phyloP scores from a whole-genome alignment of 2,329 filamentous ascomycete species.

The Davidsoniella eucalypti region DNA sequence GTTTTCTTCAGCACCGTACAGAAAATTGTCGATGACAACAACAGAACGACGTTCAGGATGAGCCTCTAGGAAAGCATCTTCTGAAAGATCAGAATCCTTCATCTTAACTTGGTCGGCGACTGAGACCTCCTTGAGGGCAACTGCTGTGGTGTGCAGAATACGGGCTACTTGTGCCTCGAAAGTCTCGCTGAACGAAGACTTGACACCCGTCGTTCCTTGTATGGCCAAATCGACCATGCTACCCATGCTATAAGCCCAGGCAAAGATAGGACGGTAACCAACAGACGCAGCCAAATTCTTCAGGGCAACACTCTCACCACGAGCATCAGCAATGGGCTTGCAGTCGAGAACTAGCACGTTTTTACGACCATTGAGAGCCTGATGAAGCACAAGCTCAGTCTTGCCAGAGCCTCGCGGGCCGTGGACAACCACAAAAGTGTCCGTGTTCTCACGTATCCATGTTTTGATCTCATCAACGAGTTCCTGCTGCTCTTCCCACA shows the following conservation, averaged over 20 bases:
- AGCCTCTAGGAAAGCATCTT: conserved; percentile 79
- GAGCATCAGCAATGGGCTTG: conserved; percentile 80
- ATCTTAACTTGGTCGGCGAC: conserved; percentile 39
- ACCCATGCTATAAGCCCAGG: conserved; percentile 89
- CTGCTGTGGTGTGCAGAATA: conserved; percentile 70
- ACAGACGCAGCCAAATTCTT: conserved; percentile 64
- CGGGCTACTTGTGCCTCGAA: conserved; percentile 78
- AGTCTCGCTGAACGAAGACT: conserved; percentile 86
- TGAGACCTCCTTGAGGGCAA: conserved; percentile 62
- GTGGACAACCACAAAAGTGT: conserved; percentile 88
- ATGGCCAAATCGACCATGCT: conserved; percentile 85
- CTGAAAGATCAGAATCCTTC: conserved; percentile 52
- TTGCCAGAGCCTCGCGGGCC: conserved; percentile 86
- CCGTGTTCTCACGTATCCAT: conserved; percentile 75
- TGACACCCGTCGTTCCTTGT: conserved; percentile 84
- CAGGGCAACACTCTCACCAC: conserved; percentile 76
- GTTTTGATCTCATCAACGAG: conserved; percentile 68
- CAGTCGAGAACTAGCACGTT: conserved; percentile 81
- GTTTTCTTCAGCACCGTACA: conserved; percentile 56
- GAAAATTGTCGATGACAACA: conserved; percentile 80
- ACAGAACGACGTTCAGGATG: conserved; percentile 73
- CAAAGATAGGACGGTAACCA: conserved; percentile 85
- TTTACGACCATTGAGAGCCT: conserved; percentile 58
- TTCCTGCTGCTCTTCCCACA: conserved; percentile 75
- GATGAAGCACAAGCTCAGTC: conserved; percentile 70